Conservation (phyloP, 2,329 filamentous ascomycete species). For the Neopestalotiopsis sp. region DNA sequence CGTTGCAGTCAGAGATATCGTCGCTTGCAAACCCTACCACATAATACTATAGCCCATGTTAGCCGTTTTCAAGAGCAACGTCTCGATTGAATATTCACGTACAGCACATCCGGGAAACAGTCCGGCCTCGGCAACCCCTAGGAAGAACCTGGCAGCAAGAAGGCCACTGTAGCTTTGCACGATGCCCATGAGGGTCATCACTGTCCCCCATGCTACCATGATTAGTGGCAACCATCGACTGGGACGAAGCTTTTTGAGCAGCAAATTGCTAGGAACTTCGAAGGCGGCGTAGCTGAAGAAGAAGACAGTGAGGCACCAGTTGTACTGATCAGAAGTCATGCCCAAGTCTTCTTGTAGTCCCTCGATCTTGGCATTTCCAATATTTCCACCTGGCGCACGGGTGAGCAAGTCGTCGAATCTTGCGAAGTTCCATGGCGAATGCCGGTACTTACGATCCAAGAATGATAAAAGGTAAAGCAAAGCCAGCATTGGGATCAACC, state of each 20-base stretch:
- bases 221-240: slow-evolving; percentile 78
- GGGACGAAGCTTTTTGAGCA: slow-evolving; percentile 76
- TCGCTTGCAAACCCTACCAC: slow-evolving; percentile 7
- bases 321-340: slow-evolving; percentile 73
- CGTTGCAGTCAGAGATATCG: not conserved
- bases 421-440: no score
- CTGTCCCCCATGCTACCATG: slow-evolving; percentile 59
- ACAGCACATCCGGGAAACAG: slow-evolving; percentile 40
- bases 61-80: not conserved
- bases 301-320: slow-evolving; percentile 72
- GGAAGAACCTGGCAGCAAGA: slow-evolving; percentile 57
- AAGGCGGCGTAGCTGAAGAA: slow-evolving; percentile 82
- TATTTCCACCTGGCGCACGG: slow-evolving; percentile 57
- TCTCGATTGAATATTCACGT: slow-evolving; percentile 16
- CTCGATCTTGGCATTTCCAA: slow-evolving; percentile 71
- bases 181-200: slow-evolving; percentile 60
- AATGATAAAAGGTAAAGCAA: slow-evolving; percentile 72
- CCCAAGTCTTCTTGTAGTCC: slow-evolving; percentile 56
- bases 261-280: slow-evolving; percentile 77
- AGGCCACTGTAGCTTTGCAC: slow-evolving; percentile 54
- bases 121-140: slow-evolving; percentile 37
- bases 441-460: slow-evolving; percentile 57
- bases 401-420: not conserved
- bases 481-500: slow-evolving; percentile 67
- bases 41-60: slow-evolving; percentile 1